Percentiles rank a stretch among this genome's conserved stretches.
Evolutionary conservation across 176 grass and related monocot genomes (phyloP).

Genomic region (Pharus latifolius): DNA sequence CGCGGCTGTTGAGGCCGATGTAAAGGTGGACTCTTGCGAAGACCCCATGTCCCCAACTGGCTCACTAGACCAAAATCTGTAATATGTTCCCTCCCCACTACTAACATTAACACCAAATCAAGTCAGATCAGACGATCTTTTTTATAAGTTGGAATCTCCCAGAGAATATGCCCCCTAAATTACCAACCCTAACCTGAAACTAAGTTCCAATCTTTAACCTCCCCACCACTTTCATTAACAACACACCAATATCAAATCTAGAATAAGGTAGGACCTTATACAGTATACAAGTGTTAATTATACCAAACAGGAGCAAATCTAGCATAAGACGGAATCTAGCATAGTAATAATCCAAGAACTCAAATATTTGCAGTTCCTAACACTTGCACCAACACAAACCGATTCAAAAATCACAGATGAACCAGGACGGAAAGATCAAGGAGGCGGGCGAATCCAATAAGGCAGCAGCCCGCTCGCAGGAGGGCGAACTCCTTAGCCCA

Average conservation of each 20-base stretch:
- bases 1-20: constrained; percentile 35
- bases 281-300: not conserved
- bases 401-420: not conserved
- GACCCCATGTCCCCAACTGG: constrained; percentile 26
- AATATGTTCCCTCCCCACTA: constrained; percentile 1
- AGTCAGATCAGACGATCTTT: not conserved
- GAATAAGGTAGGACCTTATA: constrained; percentile 16
- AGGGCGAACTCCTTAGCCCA: constrained; percentile 21
- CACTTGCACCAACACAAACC: not conserved
- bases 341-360: not conserved
- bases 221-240: constrained; percentile 1
- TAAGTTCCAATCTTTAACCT: not conserved
- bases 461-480: constrained; percentile 9
- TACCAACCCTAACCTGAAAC: not conserved
- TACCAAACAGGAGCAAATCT: not conserved
- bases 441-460: not conserved
- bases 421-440: not conserved
- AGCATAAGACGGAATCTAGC: not conserved
- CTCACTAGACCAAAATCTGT: not conserved
- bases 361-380: not conserved
- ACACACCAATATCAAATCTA: not conserved
- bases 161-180: constrained; percentile 13
- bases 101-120: constrained; percentile 22
- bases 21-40: constrained; percentile 60
- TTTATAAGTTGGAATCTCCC: constrained; percentile 3